Conservation (phyloP, 257 asterid genomes). For the Ehretia macrophylla region DNA sequence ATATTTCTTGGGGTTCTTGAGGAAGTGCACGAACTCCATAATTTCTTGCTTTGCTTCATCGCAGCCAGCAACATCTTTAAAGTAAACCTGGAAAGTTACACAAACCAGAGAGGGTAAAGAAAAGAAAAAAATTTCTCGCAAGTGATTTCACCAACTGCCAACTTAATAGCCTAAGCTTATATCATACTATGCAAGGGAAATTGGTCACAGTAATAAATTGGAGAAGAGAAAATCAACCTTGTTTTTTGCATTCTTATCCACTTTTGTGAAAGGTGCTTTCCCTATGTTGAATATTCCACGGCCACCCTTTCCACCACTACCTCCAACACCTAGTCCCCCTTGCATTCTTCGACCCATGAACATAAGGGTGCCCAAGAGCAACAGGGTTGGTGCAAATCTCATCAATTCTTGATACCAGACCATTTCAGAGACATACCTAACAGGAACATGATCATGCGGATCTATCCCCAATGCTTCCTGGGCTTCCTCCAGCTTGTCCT, state of each 20-base stretch:
- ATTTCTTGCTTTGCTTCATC: slow-evolving; percentile 95
- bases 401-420: slow-evolving; percentile 65
- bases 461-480: slow-evolving; percentile 81
- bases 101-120: no score
- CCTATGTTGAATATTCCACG: slow-evolving; percentile 85
- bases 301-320: slow-evolving; percentile 63
- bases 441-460: slow-evolving; percentile 69
- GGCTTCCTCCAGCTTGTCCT: slow-evolving; percentile 90
- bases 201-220: not conserved
- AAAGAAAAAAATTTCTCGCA: no score
- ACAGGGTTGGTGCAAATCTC: slow-evolving; percentile 68
- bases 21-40: slow-evolving; percentile 90
- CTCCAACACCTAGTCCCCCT: slow-evolving; percentile 80
- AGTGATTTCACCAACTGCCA: no score
- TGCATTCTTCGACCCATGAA: slow-evolving; percentile 73
- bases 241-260: slow-evolving; percentile 79
- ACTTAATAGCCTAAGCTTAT: no score
- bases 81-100: slow-evolving; percentile 50
- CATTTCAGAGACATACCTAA: slow-evolving; percentile 65
- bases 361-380: slow-evolving; percentile 52
- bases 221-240: slow-evolving; percentile 44
- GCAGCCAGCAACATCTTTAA: slow-evolving; percentile 97
- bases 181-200: no score
- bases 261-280: slow-evolving; percentile 74
- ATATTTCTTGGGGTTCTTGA: slow-evolving; percentile 88